phyloP scores from a whole-genome alignment of 352 stramenopile species.

The Globisporangium viniferum region DNA sequence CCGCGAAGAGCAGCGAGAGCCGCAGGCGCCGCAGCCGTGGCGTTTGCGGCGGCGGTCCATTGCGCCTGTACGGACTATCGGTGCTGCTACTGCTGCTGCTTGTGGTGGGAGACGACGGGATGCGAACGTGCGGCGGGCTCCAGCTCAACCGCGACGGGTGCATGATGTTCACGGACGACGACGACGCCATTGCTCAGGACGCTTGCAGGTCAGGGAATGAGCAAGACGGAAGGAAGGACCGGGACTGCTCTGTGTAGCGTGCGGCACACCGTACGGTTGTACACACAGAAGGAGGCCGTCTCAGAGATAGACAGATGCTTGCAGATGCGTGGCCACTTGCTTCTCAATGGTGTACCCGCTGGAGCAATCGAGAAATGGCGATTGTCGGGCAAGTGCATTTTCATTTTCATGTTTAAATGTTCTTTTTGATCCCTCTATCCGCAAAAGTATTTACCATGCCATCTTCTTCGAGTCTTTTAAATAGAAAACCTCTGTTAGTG shows the following conservation, averaged over 20 bases:
- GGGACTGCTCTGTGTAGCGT: background rate
- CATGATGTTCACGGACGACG: background rate
- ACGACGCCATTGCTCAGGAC: background rate
- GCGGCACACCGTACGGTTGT: no score
- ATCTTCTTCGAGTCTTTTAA: background rate
- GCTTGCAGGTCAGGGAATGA: background rate
- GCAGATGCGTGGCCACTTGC: background rate
- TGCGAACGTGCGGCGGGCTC: background rate
- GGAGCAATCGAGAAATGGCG: background rate
- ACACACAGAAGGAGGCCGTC: no score
- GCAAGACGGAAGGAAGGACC: background rate
- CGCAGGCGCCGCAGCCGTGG: constrained; percentile 9
- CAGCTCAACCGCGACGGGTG: constrained; percentile 8
- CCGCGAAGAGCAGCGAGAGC: constrained; percentile 11
- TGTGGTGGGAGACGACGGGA: background rate
- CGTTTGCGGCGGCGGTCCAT: constrained; percentile 16
- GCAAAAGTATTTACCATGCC: background rate
- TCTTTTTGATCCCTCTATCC: background rate
- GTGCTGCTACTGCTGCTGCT: background rate
- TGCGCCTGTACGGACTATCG: background rate
- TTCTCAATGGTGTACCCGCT: background rate
- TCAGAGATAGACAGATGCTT: background rate
- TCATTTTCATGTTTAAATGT: background rate
- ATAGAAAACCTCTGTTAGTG: background rate
- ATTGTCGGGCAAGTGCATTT: background rate